Evolutionary conservation across 306 rosid genomes (phyloP).

Genomic region (Vachellia collinsii): DNA sequence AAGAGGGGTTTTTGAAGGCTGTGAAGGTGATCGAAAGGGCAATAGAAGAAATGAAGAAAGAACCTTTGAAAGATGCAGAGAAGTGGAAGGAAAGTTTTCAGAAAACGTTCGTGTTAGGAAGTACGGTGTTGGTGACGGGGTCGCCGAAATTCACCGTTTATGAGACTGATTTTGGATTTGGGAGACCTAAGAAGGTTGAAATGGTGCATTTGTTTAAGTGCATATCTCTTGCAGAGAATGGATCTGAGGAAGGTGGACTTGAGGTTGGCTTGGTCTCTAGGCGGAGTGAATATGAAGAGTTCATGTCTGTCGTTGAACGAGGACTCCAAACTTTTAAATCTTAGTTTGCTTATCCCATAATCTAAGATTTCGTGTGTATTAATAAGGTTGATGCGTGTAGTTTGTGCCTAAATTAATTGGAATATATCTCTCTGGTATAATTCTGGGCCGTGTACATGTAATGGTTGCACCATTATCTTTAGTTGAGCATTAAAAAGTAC

Average conservation of each 20-base stretch:
- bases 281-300: constrained; percentile 14
- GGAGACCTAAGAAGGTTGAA: constrained; percentile 50
- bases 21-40: constrained; percentile 33
- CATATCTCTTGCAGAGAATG: constrained; percentile 48
- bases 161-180: constrained; percentile 52
- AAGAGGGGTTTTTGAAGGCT: constrained; percentile 38
- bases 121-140: constrained; percentile 12
- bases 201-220: constrained; percentile 41
- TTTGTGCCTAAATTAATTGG: background rate
- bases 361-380: background rate
- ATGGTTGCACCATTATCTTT: background rate
- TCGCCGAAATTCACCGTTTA: constrained; percentile 46
- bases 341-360: background rate
- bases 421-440: no score
- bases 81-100: background rate
- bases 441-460: background rate
- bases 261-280: constrained; percentile 42
- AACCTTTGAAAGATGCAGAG: constrained; percentile 7
- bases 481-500: background rate
- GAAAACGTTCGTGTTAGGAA: constrained; percentile 9
- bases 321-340: constrained; percentile 24
- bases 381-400: background rate
- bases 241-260: constrained; percentile 42
- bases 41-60: constrained; percentile 1
- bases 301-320: constrained; percentile 14